Conservation (phyloP, 1,139 yeast genomes). For the Sugiyamaella neomexicana region DNA sequence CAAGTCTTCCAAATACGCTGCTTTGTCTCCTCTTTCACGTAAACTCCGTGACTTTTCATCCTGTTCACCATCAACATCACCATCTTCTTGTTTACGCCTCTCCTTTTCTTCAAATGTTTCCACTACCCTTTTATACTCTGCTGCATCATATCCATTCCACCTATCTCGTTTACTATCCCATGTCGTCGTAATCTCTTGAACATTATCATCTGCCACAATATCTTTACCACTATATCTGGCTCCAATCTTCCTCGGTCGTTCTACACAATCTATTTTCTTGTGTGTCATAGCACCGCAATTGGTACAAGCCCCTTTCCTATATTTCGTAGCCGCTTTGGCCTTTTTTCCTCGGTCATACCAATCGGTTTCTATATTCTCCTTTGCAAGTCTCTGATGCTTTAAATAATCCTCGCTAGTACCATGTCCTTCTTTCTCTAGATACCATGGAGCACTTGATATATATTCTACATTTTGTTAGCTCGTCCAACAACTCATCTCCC, state of each 20-base stretch:
- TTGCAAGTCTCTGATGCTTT: constrained; percentile 51
- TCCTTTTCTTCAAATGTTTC: constrained; percentile 49
- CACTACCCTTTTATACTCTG: constrained; percentile 57
- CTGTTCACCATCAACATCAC: constrained; percentile 33
- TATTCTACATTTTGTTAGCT: constrained; percentile 18
- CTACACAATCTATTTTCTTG: constrained; percentile 51
- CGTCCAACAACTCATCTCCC: not conserved
- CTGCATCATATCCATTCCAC: constrained; percentile 71
- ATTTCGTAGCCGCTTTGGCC: constrained; percentile 37
- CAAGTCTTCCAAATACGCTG: constrained; percentile 50
- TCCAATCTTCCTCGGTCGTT: constrained; percentile 48
- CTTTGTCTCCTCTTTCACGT: constrained; percentile 55
- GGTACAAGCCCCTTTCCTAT: constrained; percentile 48
- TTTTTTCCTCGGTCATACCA: constrained; percentile 39
- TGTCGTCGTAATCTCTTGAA: constrained; percentile 41
- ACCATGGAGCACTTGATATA: constrained; percentile 52
- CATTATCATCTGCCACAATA: constrained; percentile 35
- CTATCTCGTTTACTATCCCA: constrained; percentile 71
- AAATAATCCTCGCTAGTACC: constrained; percentile 42
- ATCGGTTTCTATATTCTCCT: constrained; percentile 31
- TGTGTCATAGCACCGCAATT: constrained; percentile 57
- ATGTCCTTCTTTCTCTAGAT: constrained; percentile 35
- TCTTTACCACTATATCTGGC: constrained; percentile 41
- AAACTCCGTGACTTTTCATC: constrained; percentile 33
- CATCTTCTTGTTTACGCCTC: constrained; percentile 33